Base-by-base conservation (phyloP, 2,329 filamentous ascomycete species). In the Sclerotinia spermophila region DNA sequence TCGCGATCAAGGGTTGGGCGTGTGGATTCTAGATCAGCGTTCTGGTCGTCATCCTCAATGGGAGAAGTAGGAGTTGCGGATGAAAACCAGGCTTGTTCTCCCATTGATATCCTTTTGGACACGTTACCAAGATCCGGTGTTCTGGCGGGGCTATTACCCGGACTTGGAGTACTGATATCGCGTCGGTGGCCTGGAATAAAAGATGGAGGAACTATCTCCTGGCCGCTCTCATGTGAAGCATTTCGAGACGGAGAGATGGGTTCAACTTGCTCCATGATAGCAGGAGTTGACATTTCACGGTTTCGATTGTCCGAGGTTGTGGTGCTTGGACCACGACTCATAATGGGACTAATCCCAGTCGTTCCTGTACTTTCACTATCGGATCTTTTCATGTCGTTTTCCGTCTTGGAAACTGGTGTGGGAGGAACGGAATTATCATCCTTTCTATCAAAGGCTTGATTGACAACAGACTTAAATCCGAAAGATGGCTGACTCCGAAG, bases 391-490 rank as follows among this genome's bases (percentile, higher is more conserved):
- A 88, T 80, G 55, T 81, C 84, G 68, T 82, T 82, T n/a, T 79
- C 80, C 69, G 81, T 80, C 48, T 80, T 81, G 30, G 85, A 85
- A 56, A 83, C 79, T 15, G 85, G 85, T 4, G 85, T 85, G 15
- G 83, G 82, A 5, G 86, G 86, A 56, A 84, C 81, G 8, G 78
- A 78, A 10, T 83, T 82, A 51, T 87, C 86, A 72, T 88, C 84
- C 11, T 65, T 82, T 60, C 84, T 82, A 76, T 90, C 88, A 76
- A 91, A 91, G 24, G 89, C 89, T 77, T 89, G 86, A 74, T 90
- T 83, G 5, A 91, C 89, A 21, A 87, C 86, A 1, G 87, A 86
- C 48, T 81, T 81, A 76, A 87, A 88, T n/a, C 86, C 86, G 27
- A 83, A 73, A 2, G 86, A 87, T 5, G 84, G 82, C 72, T 86